phyloP scores from a whole-genome alignment of 73 alveolate species.

The Uronychia setigera region DNA sequence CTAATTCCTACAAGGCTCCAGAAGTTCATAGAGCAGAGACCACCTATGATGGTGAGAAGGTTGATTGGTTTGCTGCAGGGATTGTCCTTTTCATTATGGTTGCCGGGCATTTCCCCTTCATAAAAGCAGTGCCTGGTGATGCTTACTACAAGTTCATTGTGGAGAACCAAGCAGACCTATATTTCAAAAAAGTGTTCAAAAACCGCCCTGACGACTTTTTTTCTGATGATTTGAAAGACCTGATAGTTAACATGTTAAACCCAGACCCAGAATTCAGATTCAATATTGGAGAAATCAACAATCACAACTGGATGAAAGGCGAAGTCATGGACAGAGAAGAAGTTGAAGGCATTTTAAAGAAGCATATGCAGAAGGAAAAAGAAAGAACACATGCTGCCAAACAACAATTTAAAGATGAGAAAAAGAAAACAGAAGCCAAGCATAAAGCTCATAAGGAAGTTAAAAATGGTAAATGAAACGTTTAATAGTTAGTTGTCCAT shows the following conservation, averaged over 20 bases:
- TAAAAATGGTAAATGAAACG: neutral
- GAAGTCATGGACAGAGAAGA: conserved; percentile 19
- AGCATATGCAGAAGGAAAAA: neutral
- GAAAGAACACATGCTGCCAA: neutral
- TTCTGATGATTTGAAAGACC: conserved; percentile 44
- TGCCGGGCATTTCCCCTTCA: conserved; percentile 61
- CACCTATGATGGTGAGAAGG: conserved; percentile 36
- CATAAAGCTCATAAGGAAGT: neutral
- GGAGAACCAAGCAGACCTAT: conserved; percentile 10
- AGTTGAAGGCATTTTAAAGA: neutral
- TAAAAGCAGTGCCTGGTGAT: conserved; percentile 41
- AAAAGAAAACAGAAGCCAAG: neutral
- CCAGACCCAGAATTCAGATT: conserved; percentile 53
- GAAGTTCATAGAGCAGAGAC: conserved; percentile 40
- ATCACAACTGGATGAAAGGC: conserved; percentile 51
- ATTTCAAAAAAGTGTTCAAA: conserved; percentile 27
- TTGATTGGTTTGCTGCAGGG: conserved; percentile 55
- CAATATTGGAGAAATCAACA: conserved; percentile 28
- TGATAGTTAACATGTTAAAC: conserved; percentile 30
- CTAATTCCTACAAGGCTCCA: conserved; percentile 73
- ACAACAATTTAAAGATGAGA: neutral
- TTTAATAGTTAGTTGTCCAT: neutral
- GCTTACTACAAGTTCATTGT: conserved; percentile 15
- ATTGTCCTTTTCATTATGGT: conserved; percentile 53
- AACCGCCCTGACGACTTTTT: conserved; percentile 20